Evolutionary conservation across 2,329 filamentous ascomycete species (phyloP), one percentile per base, ranked within the genome.

Genomic region (Truncatella angustata): DNA sequence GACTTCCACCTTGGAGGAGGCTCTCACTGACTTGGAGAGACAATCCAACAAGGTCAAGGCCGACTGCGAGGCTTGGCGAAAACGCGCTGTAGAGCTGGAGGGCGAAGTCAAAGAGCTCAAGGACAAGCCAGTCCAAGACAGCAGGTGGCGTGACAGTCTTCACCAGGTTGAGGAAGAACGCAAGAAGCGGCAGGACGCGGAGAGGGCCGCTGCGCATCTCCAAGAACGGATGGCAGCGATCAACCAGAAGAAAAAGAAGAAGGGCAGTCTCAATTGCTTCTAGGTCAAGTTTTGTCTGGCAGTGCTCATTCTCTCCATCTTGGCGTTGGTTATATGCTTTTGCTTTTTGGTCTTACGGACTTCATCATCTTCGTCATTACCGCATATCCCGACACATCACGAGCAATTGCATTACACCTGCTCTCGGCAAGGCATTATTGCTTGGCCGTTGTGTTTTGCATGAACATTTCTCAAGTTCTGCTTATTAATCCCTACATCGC

Each of bases 121-220:
- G 69, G 78, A 82, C 3, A 76, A 77, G 61, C 72, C 78, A 1
- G 70, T 72, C 52, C 74, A 75, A 52, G 81, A 86, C 64, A 75
- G 78, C 65, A 73, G 84, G 51, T 86, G 81, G 81, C 62, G 66
- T 21, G 65, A 68, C 39, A 87, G 83, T 57, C 81, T 97, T 60
- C 91, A 96, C 69, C 90, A 91, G 55, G 90, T 97, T 20, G 95
- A 99, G 69, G 93, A 99, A 72, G 94, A 99, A 79, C 85, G 93
- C 62, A 93, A 90, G 75, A 95, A 96, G 74, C 82, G 94, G 55
- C 81, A 91, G 58, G 90, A 93, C 57, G 92, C 95, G 32, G 94
- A 99, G 76, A 85, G 88, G 58, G 94, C 94, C 39, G 81, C 89
- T 50, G 89, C 88, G 35, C 90, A 96, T 64, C 82, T 99, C 23